These are phyloP conservation scores for Lichtheimia ramosa DNA, from an alignment of 371 early-diverging fungal genomes.

Conservation along the genomic window DNA sequence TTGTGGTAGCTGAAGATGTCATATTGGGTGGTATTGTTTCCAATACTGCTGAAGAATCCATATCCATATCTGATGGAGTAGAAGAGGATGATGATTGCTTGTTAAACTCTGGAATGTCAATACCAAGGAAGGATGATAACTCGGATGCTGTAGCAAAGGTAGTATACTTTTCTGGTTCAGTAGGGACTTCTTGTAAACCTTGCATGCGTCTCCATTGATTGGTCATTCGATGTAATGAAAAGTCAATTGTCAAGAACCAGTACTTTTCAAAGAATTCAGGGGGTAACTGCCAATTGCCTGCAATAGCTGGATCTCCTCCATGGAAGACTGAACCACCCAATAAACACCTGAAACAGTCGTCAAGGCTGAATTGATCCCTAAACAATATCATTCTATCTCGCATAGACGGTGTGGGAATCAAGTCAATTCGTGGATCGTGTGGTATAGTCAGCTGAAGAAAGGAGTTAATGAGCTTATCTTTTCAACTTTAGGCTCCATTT, in stretches of 20 bases:
- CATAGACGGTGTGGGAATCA: slow-evolving; percentile 50
- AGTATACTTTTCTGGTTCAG: not conserved
- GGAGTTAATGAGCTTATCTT: not conserved
- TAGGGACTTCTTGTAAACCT: slow-evolving; percentile 21
- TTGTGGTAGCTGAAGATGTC: not conserved
- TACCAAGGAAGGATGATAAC: slow-evolving; percentile 11
- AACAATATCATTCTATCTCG: slow-evolving; percentile 56
- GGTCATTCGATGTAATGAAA: slow-evolving; percentile 22
- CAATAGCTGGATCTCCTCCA: slow-evolving; percentile 47
- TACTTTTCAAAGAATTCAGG: slow-evolving; percentile 45
- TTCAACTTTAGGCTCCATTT: too few species aligned
- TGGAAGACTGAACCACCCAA: slow-evolving; percentile 43
- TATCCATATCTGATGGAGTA: too few species aligned
- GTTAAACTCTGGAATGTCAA: not conserved
- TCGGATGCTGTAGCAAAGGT: slow-evolving; percentile 3
- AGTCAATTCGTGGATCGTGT: slow-evolving; percentile 52
- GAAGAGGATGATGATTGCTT: not conserved
- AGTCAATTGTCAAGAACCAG: slow-evolving; percentile 38
- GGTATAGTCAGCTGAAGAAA: slow-evolving; percentile 33
- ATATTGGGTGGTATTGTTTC: not conserved
- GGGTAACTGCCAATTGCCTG: slow-evolving; percentile 51
- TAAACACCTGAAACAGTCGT: slow-evolving; percentile 47
- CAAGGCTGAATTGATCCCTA: slow-evolving; percentile 42
- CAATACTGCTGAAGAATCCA: too few species aligned
- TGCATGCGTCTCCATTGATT: slow-evolving; percentile 29